These are phyloP conservation scores for Benincasa hispida DNA, from an alignment of 306 rosid species.

Conservation along the genomic window DNA sequence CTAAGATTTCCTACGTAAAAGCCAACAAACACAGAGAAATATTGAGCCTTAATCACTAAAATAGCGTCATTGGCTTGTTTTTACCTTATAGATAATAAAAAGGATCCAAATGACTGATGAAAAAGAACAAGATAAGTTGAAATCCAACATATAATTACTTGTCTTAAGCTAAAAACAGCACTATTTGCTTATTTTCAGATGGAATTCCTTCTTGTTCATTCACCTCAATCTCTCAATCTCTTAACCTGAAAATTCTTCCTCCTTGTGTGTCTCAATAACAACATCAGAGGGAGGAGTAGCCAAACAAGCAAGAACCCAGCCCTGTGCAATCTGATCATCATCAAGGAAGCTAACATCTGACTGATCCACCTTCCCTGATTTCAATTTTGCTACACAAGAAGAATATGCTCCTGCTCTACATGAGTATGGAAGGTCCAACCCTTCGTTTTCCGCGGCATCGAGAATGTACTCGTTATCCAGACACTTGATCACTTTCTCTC, in stretches of 20 bases:
- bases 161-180: not conserved
- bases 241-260: slow-evolving; percentile 25
- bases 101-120: not conserved
- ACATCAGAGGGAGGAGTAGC: slow-evolving; percentile 45
- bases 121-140: not conserved
- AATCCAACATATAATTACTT: not conserved
- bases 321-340: slow-evolving; percentile 31
- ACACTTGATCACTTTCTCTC: slow-evolving; percentile 36
- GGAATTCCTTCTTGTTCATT: not conserved
- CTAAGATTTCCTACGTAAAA: not conserved
- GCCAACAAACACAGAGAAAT: not conserved
- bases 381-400: slow-evolving; percentile 51
- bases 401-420: slow-evolving; percentile 90
- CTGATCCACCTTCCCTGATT: slow-evolving; percentile 37
- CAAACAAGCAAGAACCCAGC: slow-evolving; percentile 61
- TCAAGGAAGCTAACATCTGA: slow-evolving; percentile 68
- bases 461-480: slow-evolving; percentile 47
- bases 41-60: not conserved
- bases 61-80: not conserved
- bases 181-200: not conserved
- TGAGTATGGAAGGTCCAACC: slow-evolving; percentile 62
- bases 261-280: slow-evolving; percentile 70
- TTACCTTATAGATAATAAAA: not conserved
- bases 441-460: slow-evolving; percentile 50
- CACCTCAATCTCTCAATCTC: not conserved